Conservation (phyloP, 306 rosid species). For the Prunus mume region DNA sequence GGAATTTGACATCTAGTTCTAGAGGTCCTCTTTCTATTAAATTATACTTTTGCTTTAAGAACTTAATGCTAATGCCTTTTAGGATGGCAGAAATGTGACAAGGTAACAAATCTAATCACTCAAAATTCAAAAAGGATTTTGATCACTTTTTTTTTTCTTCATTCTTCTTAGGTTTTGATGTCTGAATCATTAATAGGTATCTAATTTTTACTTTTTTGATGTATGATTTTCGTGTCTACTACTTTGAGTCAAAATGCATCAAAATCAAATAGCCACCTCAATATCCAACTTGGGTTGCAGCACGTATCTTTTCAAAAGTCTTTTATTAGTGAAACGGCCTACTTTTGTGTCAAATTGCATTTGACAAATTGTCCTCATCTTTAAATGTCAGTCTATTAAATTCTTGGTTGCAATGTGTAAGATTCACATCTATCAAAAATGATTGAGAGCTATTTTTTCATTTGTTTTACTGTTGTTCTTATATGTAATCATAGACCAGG, state of each 20-base stretch:
- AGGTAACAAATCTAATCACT: neutral
- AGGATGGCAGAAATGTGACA: neutral
- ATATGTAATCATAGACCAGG: neutral
- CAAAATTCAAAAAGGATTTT: neutral
- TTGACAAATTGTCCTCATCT: too few species aligned
- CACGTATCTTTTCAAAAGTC: too few species aligned
- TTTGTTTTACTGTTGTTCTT: too few species aligned
- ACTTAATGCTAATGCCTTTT: neutral
- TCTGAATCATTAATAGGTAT: neutral
- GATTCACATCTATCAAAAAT: too few species aligned
- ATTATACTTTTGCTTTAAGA: neutral
- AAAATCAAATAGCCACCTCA: too few species aligned
- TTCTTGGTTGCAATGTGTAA: too few species aligned
- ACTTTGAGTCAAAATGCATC: neutral
- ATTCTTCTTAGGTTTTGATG: neutral
- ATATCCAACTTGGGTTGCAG: too few species aligned
- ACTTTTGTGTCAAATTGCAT: too few species aligned
- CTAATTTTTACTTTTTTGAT: neutral
- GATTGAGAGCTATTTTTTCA: neutral
- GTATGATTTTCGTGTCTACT: neutral
- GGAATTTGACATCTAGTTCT: neutral
- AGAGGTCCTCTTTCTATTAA: neutral
- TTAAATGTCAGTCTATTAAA: too few species aligned
- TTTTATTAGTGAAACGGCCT: too few species aligned
- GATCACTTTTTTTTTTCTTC: neutral